phyloP scores from a whole-genome alignment of 2,329 filamentous ascomycete genomes.

The Didymella exigua region DNA sequence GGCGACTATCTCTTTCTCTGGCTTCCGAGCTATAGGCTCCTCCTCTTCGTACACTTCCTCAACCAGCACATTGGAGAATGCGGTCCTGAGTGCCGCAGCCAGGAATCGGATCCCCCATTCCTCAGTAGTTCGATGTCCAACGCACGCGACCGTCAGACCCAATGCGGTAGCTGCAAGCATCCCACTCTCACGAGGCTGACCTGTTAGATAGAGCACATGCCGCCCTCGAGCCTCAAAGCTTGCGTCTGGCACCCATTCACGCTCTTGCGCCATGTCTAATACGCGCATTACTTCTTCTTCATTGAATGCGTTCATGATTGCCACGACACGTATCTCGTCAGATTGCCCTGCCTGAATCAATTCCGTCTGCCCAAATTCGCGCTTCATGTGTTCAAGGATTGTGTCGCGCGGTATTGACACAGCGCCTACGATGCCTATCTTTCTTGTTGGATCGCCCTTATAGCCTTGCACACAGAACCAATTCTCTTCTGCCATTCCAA shows the following conservation, averaged over 20 bases:
- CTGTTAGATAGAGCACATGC: slow-evolving; percentile 48
- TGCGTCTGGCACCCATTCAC: slow-evolving; percentile 28
- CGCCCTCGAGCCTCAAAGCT: slow-evolving; percentile 27
- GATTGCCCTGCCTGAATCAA: slow-evolving; percentile 29
- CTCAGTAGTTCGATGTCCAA: slow-evolving; percentile 48
- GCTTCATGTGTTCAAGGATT: slow-evolving; percentile 27
- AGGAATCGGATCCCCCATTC: slow-evolving; percentile 50
- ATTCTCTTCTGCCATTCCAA: slow-evolving; percentile 36
- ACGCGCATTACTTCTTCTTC: slow-evolving; percentile 46
- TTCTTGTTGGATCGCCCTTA: slow-evolving; percentile 46
- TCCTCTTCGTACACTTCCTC: slow-evolving; percentile 48
- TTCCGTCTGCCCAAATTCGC: slow-evolving; percentile 38
- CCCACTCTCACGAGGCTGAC: slow-evolving; percentile 43
- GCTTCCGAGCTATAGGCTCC: slow-evolving; percentile 3
- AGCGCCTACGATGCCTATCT: slow-evolving; percentile 46
- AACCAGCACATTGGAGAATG: slow-evolving; percentile 41
- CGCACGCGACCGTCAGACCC: slow-evolving; percentile 46
- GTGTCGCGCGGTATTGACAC: slow-evolving; percentile 17
- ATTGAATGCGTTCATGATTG: slow-evolving; percentile 52
- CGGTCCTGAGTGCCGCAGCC: slow-evolving; percentile 31
- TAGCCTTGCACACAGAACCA: slow-evolving; percentile 48
- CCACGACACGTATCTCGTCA: slow-evolving; percentile 35
- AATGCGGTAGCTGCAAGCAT: slow-evolving; percentile 39
- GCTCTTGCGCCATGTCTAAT: slow-evolving; percentile 32
- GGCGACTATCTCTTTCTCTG: not conserved